phyloP scores from a whole-genome alignment of 1,139 yeast species.

The Magnusiomyces clavatus region DNA sequence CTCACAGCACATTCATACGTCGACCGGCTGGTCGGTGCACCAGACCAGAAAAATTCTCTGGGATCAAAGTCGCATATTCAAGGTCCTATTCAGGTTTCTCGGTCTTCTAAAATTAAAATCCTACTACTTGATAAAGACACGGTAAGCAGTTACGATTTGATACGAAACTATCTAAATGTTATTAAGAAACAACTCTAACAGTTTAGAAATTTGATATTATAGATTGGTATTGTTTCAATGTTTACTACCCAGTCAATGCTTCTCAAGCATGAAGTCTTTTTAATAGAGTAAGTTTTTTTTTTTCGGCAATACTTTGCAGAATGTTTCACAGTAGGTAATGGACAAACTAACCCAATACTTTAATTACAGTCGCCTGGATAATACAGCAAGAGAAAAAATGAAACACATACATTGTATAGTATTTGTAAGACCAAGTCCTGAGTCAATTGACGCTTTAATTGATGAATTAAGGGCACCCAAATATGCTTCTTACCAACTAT shows the following conservation, averaged over 20 bases:
- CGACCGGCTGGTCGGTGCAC: conserved; percentile 37
- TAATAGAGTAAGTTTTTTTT: conserved; percentile 59
- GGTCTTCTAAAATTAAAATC: conserved; percentile 52
- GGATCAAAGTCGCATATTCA: background rate
- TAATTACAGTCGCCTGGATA: conserved; percentile 41
- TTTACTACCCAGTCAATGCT: conserved; percentile 82
- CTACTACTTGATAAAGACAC: conserved; percentile 73
- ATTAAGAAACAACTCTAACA: background rate
- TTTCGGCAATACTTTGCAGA: background rate
- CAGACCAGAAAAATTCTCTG: conserved; percentile 11
- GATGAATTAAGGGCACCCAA: conserved; percentile 72
- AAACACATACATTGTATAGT: conserved; percentile 78
- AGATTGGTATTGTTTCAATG: conserved; percentile 72
- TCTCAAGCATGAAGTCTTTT: conserved; percentile 70
- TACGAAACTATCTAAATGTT: background rate
- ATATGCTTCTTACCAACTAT: conserved; percentile 68
- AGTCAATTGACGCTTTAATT: conserved; percentile 50
- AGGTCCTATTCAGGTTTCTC: conserved; percentile 26
- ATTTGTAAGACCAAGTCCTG: conserved; percentile 66
- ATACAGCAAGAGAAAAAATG: conserved; percentile 61
- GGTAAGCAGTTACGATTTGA: conserved; percentile 15
- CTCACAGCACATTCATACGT: conserved; percentile 45
- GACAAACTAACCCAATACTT: background rate
- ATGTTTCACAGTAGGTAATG: background rate
- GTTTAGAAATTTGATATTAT: background rate